These are phyloP conservation scores for Penicillium robsamsonii DNA, from an alignment of 495 filamentous ascomycete genomes.

Conservation along the genomic window DNA sequence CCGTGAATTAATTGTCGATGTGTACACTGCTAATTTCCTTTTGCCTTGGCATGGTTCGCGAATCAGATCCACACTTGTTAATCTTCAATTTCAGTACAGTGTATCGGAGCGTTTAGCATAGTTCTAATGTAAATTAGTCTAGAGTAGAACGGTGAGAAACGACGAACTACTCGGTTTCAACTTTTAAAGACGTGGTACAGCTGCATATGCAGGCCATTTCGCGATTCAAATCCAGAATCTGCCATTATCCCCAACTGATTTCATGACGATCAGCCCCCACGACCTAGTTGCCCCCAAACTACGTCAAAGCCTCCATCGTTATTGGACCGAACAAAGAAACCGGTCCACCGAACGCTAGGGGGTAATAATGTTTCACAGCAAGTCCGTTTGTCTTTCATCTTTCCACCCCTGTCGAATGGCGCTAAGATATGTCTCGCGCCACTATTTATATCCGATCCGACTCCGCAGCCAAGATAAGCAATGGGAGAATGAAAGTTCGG, in stretches of 20 bases:
- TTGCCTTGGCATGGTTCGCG: too few species aligned
- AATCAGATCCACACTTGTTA: too few species aligned
- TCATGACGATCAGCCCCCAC: conserved; percentile 22
- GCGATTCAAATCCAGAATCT: conserved; percentile 15
- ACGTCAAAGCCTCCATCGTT: conserved; percentile 13
- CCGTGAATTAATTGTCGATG: too few species aligned
- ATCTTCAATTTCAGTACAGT: neutral
- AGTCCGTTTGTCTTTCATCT: conserved; percentile 10
- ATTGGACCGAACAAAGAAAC: conserved; percentile 17
- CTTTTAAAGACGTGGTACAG: conserved; percentile 1
- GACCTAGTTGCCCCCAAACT: conserved; percentile 17
- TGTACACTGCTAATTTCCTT: neutral
- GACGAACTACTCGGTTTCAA: neutral
- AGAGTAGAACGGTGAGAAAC: neutral
- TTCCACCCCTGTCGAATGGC: conserved; percentile 15
- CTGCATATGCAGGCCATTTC: conserved; percentile 7
- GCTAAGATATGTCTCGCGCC: conserved; percentile 17
- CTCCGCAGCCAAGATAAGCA: conserved; percentile 18
- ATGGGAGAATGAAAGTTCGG: conserved; percentile 5
- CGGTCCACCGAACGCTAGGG: conserved; percentile 23
- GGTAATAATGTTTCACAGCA: conserved; percentile 21
- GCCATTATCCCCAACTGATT: conserved; percentile 24
- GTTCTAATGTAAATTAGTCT: neutral
- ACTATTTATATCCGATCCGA: conserved; percentile 30
- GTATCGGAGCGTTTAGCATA: neutral